Evolutionary conservation across 768 basidiomycete genomes (phyloP).

Genomic region (Trametes punicea): DNA sequence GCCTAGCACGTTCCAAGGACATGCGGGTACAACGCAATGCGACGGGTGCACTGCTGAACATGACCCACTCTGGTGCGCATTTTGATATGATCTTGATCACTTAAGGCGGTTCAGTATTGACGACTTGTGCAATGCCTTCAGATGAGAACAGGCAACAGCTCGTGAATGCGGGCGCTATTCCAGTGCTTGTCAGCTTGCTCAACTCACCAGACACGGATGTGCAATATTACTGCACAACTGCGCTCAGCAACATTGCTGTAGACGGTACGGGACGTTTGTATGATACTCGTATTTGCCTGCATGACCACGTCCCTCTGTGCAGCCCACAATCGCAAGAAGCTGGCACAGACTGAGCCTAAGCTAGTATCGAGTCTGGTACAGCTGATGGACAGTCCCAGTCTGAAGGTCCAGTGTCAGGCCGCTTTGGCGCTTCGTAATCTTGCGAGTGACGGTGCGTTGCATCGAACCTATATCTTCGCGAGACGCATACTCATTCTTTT

Average conservation of each 20-base stretch:
- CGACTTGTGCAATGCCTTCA: constrained; percentile 30
- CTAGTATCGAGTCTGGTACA: constrained; percentile 90
- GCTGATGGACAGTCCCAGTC: constrained; percentile 94
- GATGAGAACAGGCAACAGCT: constrained; percentile 99
- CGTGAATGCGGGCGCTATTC: constrained; percentile 97
- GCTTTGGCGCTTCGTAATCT: constrained; percentile 94
- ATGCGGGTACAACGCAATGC: constrained; percentile 99
- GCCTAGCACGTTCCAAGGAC: constrained; percentile 95
- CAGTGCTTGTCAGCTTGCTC: constrained; percentile 89
- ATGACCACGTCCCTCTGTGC: not conserved
- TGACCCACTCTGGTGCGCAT: constrained; percentile 98
- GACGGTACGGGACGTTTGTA: constrained; percentile 53
- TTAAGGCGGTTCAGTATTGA: constrained; percentile 1
- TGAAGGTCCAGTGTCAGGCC: constrained; percentile 99
- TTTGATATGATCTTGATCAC: not conserved
- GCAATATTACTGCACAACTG: constrained; percentile 99
- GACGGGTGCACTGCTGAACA: constrained; percentile 95
- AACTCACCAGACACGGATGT: constrained; percentile 99
- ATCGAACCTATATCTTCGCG: not conserved
- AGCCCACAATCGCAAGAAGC: constrained; percentile 89
- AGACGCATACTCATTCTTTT: not conserved
- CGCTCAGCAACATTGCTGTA: constrained; percentile 96
- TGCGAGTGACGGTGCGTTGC: constrained; percentile 83
- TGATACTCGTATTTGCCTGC: not conserved
- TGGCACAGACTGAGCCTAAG: constrained; percentile 91